phyloP scores from a whole-genome alignment of 1,284 basidiomycete genomes.

The Pseudozyma thailandica region DNA sequence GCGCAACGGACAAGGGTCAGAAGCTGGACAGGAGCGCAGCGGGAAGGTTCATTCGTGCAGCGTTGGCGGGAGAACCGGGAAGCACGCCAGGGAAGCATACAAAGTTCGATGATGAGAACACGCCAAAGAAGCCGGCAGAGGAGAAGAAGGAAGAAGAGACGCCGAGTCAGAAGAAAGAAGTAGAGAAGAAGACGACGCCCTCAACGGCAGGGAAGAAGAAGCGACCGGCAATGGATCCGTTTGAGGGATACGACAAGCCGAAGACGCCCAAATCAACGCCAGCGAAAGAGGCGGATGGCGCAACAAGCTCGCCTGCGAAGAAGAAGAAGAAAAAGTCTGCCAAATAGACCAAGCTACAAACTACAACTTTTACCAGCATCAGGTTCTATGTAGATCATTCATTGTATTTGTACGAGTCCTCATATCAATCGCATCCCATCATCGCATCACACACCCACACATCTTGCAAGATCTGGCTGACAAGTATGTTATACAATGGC shows the following conservation, averaged over 20 bases:
- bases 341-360: constrained; percentile 7
- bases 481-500: neutral
- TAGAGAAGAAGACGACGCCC: constrained; percentile 2
- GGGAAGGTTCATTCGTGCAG: constrained; percentile 47
- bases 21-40: constrained; percentile 48
- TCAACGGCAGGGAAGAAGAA: constrained; percentile 36
- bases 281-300: constrained; percentile 13
- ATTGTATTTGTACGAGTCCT: constrained; percentile 29
- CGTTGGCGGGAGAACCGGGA: constrained; percentile 26
- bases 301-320: constrained; percentile 17
- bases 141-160: constrained; percentile 13
- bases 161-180: constrained; percentile 1
- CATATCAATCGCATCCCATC: constrained; percentile 16
- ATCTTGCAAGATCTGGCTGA: neutral
- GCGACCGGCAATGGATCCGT: constrained; percentile 45
- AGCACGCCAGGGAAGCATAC: constrained; percentile 28
- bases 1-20: neutral
- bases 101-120: constrained; percentile 35
- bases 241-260: constrained; percentile 49
- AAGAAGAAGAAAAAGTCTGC: constrained; percentile 38
- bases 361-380: neutral
- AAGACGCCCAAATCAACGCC: constrained; percentile 26
- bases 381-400: neutral
- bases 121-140: neutral
- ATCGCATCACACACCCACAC: neutral